Base-by-base conservation (phyloP, 306 rosid genomes). In the Sicyos edulis region DNA sequence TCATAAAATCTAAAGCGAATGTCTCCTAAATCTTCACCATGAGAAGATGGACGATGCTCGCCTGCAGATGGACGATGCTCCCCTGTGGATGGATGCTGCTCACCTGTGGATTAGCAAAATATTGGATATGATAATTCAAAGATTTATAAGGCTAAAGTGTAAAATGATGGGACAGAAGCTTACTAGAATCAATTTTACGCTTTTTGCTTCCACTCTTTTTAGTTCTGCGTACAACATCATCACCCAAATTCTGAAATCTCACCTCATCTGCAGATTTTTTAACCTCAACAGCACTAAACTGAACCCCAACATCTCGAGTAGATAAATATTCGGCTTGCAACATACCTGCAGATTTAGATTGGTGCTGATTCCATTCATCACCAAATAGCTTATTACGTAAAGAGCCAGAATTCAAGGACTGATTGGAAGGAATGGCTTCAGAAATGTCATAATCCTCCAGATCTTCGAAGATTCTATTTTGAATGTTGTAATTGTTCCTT, bases 1-100 rank as follows among this genome's bases (percentile, higher is more conserved):
- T 91, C 96, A 20, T 95, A 95, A 84, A 95, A 95, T 77, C 96
- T 85, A 68, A 78, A 74, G 67, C 95, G 95, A 81, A 88, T 87
- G 62, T 87, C 96, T 14, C 51, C 83, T 70, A 88, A 91, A 66
- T 90, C 88, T 69, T 83, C 95, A 2, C 83, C 81, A 66, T 76
- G 84, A 53, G 84, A 58, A 15, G 97, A 83, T 63, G 95, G 77
- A 70, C 82, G 91, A 73, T 78, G 88, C 63, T 59, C 82, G 51
- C 83, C 99, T 95, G 92, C 82, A 84, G 68, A 56, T 72, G 95
- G 77, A 71, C 81, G 91, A 73, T 80, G 85, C 63, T 58, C 82
- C 44, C 83, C 99, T 91, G 84, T 58, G 13, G 97, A 83, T 63
- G 92, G 77, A 71, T 80, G 91, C 71, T 80, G 87, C 63, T 58